Evolutionary conservation across 1,284 basidiomycete species (phyloP).

Genomic region (Austroboletus novae-zelandiae): DNA sequence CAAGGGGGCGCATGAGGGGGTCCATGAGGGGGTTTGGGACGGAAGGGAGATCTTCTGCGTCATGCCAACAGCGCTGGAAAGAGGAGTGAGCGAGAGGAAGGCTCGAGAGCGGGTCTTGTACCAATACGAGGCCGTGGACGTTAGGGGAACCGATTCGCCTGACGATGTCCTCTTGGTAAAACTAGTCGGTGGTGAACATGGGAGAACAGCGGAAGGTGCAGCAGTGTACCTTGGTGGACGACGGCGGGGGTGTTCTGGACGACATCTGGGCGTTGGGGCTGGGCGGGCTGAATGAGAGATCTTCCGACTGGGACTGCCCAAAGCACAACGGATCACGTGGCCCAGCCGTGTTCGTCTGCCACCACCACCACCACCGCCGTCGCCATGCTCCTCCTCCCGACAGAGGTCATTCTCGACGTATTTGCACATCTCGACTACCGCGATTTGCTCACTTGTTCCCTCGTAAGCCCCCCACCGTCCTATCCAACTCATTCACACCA

Average conservation of each 20-base stretch:
- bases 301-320: not conserved
- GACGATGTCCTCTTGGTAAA: constrained; percentile 78
- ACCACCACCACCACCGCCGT: not conserved
- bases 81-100: constrained; percentile 3
- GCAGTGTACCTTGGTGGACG: constrained; percentile 25
- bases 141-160: constrained; percentile 45
- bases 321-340: constrained; percentile 21
- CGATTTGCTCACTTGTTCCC: constrained; percentile 38
- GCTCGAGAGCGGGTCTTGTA: constrained; percentile 2
- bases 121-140: constrained; percentile 29
- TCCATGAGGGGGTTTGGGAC: constrained; percentile 46
- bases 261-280: constrained; percentile 21
- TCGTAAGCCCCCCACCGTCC: constrained; percentile 15
- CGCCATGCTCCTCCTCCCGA: constrained; percentile 28
- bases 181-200: constrained; percentile 37
- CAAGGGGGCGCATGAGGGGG: constrained; percentile 73
- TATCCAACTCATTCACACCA: not conserved
- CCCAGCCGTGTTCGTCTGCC: not conserved
- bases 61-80: constrained; percentile 75
- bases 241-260: constrained; percentile 9
- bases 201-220: not conserved
- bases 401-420: constrained; percentile 36
- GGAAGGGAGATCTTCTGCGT: constrained; percentile 64
- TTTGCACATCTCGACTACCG: constrained; percentile 34
- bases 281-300: constrained; percentile 1